These are phyloP conservation scores for Boletus reticulatus DNA, from an alignment of 768 basidiomycete genomes.

Conservation along the genomic window DNA sequence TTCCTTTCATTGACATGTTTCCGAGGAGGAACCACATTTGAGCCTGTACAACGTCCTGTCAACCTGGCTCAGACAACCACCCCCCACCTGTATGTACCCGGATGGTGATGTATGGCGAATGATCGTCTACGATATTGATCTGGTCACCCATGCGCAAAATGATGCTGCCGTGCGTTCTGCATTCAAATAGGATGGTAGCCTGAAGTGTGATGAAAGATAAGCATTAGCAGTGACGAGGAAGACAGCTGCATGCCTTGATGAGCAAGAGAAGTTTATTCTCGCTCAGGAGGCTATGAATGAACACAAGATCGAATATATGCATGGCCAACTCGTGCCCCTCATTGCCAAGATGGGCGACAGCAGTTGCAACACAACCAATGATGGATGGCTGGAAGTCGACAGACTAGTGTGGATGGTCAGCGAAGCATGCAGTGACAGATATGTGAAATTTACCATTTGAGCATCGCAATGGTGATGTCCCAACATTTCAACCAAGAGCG, in stretches of 20 bases:
- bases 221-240: not conserved
- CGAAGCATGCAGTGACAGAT: too few species aligned
- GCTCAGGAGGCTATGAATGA: not conserved
- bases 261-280: slow-evolving; percentile 5
- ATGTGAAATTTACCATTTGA: not conserved
- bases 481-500: not conserved
- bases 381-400: not conserved
- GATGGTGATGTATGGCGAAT: too few species aligned
- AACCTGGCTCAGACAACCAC: too few species aligned
- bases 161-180: not conserved
- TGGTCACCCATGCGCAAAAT: too few species aligned
- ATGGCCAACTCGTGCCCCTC: not conserved
- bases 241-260: not conserved
- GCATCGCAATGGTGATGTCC: slow-evolving; percentile 3
- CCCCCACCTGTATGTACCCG: too few species aligned
- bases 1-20: not conserved
- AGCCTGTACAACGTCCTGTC: not conserved
- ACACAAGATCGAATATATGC: slow-evolving; percentile 3
- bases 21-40: not conserved
- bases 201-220: not conserved
- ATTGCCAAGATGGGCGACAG: not conserved
- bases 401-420: not conserved
- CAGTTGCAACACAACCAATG: slow-evolving; percentile 7
- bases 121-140: too few species aligned
- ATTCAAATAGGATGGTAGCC: not conserved